Base-by-base conservation (phyloP, 108 stramenopile species). In the Fistulifera solaris region DNA sequence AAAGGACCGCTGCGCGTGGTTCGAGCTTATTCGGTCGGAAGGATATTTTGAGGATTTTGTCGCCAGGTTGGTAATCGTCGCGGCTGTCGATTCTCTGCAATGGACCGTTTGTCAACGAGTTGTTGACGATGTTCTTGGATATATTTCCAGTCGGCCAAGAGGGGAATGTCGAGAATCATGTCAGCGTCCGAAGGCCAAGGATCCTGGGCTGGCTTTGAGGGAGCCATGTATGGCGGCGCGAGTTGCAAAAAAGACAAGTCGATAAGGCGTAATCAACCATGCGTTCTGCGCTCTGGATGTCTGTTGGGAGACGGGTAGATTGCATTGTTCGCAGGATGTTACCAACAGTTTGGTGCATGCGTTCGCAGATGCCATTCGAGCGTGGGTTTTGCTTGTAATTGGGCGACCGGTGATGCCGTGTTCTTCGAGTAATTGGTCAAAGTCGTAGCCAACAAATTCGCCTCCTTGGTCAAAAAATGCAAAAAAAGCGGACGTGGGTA, bases 381-480 rank as follows among this genome's bases (percentile, higher is more conserved):
- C 13, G 11, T 27, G 27, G 22, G 16, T 52, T 52, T 51, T 24
- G 19, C 21, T 6, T 8, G 24, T 24, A 1, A 2, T 25, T 24
- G 2, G 49, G 14, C 14, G 6, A 25, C 21, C 3, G 49, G n/a
- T 2, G 25, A 2, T 2, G 21, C 49, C 10, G 19, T 21, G 49
- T 51, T 2, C n/a, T 51, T 24, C 25, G 24, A 58, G 61, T 6
- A 4, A 38, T 5, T 58, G 71, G 68, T 35, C 68, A 76, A 8
- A 55, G 53, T 14, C 22, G n/a, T n/a, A 18, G 6, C 79, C 75
- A 21, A 48, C 53, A 47, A 76, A 80, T 51, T 80, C 79, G 12
- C 51, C 42, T 0, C 79, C 79, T 17, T 71, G 54, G 35, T 76
- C 79, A n/a, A 60, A 61, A 51, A 38, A 73, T 41, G n/a, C 15